Percentiles rank a stretch among this genome's conserved stretches.
Conservation (phyloP, 1,284 basidiomycete species). For the Rhodotorula mucilaginosa region DNA sequence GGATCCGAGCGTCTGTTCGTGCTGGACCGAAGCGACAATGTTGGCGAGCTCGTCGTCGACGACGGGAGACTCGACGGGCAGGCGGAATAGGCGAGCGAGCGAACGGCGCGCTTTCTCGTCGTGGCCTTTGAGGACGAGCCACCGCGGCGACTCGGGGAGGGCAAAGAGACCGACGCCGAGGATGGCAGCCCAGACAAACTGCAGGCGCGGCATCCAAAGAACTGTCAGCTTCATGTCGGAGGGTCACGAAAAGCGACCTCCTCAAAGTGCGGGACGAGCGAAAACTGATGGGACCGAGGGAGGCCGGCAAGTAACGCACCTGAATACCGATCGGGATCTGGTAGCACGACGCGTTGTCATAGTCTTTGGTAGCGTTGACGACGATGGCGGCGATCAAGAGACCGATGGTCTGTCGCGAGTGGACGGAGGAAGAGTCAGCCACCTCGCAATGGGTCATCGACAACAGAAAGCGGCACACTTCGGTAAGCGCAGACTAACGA, state of each 20-base stretch:
- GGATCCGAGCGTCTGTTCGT: slow-evolving; percentile 46
- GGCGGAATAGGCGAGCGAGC: slow-evolving; percentile 44
- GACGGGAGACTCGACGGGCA: slow-evolving; percentile 30
- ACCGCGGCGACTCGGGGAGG: slow-evolving; percentile 70
- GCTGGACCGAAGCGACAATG: slow-evolving; percentile 36
- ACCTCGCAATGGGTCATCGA: too few species aligned
- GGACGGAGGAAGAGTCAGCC: background rate
- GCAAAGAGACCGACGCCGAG: slow-evolving; percentile 61
- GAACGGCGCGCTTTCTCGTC: slow-evolving; percentile 65
- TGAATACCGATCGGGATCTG: slow-evolving; percentile 61
- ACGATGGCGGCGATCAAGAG: slow-evolving; percentile 71
- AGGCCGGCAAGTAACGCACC: background rate
- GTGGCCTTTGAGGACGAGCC: slow-evolving; percentile 63
- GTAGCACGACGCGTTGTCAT: slow-evolving; percentile 60
- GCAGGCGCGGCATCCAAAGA: background rate
- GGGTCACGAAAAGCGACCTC: too few species aligned
- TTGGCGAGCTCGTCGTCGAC: slow-evolving; percentile 42
- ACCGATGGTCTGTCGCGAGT: slow-evolving; percentile 62
- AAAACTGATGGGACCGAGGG: background rate
- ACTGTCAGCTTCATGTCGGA: too few species aligned
- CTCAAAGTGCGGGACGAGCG: background rate
- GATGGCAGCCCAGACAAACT: slow-evolving; percentile 57
- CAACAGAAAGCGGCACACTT: too few species aligned
- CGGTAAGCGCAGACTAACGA: background rate
- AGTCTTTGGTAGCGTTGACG: slow-evolving; percentile 69